These are phyloP conservation scores for Taiwanofungus camphoratus DNA, from an alignment of 1,284 basidiomycete species.

Conservation along the genomic window DNA sequence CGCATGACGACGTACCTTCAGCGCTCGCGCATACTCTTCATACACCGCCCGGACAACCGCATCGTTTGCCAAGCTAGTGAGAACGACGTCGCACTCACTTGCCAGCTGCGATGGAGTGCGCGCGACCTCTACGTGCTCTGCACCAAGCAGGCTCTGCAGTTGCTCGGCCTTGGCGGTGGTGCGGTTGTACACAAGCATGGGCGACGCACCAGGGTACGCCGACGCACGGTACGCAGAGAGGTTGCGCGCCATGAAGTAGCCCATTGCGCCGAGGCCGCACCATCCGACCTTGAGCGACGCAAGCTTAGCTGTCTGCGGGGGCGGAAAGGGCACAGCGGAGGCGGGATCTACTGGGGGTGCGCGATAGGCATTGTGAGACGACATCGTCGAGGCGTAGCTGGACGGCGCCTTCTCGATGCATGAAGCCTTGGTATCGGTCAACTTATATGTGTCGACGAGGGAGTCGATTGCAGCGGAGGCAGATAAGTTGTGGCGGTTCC, in stretches of 20 bases:
- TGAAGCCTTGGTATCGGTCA: no score
- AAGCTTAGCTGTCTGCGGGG: slow-evolving; percentile 42
- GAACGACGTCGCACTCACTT: slow-evolving; percentile 69
- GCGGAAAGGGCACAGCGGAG: slow-evolving; percentile 45
- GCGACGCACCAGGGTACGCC: slow-evolving; percentile 29
- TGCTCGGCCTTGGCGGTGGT: slow-evolving; percentile 53
- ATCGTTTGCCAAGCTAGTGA: slow-evolving; percentile 76
- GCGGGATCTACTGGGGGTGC: no score
- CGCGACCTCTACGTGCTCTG: slow-evolving; percentile 47
- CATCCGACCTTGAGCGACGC: slow-evolving; percentile 48
- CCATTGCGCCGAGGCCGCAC: slow-evolving; percentile 68
- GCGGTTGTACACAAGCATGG: slow-evolving; percentile 69
- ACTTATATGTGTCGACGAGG: no score
- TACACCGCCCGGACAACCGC: slow-evolving; percentile 68
- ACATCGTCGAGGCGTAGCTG: no score
- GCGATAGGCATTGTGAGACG: no score
- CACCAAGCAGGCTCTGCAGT: slow-evolving; percentile 49
- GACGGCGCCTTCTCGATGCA: no score
- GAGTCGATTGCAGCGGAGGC: no score
- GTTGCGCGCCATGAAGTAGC: slow-evolving; percentile 69
- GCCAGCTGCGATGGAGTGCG: slow-evolving; percentile 52
- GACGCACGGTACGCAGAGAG: slow-evolving; percentile 49
- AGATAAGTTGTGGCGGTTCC: no score
- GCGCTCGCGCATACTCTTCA: slow-evolving; percentile 49
- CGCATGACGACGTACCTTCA: slow-evolving; percentile 34